These are phyloP conservation scores for Cinchona pubescens DNA, from an alignment of 257 asterid genomes.

Conservation along the genomic window DNA sequence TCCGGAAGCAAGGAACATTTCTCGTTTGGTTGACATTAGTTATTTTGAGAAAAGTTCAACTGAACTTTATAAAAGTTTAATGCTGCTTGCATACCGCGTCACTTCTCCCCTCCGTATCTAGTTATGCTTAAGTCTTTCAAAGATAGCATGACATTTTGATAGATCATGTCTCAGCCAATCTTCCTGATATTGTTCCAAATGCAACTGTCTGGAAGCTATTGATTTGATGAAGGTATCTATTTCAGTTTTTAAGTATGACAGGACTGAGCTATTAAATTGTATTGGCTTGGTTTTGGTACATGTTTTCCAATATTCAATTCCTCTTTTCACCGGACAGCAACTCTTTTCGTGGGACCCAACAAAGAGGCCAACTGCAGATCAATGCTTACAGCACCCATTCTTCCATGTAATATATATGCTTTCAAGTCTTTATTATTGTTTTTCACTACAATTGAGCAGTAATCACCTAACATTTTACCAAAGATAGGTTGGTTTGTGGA, in stretches of 20 bases:
- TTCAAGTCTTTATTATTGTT: conserved; percentile 13
- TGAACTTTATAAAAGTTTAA: conserved; percentile 5
- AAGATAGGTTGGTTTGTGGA: conserved; percentile 54
- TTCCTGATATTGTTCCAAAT: conserved; percentile 63
- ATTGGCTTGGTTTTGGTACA: neutral
- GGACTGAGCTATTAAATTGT: neutral
- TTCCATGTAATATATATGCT: conserved; percentile 56
- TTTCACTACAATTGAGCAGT: conserved; percentile 5
- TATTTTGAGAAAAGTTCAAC: conserved; percentile 53
- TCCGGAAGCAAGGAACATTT: conserved; percentile 66
- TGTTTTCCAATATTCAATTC: conserved; percentile 7
- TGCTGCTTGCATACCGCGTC: neutral
- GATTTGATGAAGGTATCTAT: conserved; percentile 76
- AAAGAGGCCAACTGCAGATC: conserved; percentile 90
- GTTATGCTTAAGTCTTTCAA: too few species aligned
- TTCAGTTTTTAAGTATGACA: neutral
- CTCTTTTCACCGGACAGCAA: conserved; percentile 49
- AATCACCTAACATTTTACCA: conserved; percentile 33
- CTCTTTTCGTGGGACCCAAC: conserved; percentile 94
- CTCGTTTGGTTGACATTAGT: conserved; percentile 53
- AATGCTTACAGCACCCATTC: conserved; percentile 87
- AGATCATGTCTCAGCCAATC: conserved; percentile 67
- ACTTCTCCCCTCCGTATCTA: neutral
- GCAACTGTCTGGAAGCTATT: conserved; percentile 85
- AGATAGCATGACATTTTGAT: too few species aligned